Conservation (phyloP, 352 stramenopile species). For the Aphanomyces invadans region DNA sequence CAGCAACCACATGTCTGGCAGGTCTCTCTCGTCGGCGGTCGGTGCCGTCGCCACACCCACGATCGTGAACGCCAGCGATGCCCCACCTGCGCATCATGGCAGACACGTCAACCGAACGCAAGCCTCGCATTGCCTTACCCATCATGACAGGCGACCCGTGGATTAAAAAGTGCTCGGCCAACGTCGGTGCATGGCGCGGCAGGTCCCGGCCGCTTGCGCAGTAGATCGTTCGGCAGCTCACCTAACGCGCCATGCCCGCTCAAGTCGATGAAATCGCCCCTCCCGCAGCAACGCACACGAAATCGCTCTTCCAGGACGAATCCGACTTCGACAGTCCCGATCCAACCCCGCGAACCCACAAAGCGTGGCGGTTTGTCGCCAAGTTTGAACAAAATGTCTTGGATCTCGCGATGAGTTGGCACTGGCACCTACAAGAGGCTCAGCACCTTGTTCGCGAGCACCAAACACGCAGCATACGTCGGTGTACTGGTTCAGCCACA, state of each 20-base stretch:
- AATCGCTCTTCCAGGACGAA: constrained; percentile 74
- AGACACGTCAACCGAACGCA: background rate
- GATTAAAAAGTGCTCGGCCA: constrained; percentile 66
- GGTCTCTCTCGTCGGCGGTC: too few relatives aligned
- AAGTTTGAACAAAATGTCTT: constrained; percentile 65
- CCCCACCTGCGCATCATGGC: constrained; percentile 40
- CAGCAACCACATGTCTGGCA: constrained; percentile 68
- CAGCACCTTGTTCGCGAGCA: background rate
- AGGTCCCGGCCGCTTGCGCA: constrained; percentile 49
- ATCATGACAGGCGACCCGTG: constrained; percentile 85
- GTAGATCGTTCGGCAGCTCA: constrained; percentile 58
- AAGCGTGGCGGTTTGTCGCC: constrained; percentile 71
- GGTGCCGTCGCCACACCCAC: constrained; percentile 73
- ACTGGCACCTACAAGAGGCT: constrained; percentile 25
- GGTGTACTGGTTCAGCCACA: constrained; percentile 61
- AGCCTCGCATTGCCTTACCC: constrained; percentile 11
- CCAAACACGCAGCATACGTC: background rate
- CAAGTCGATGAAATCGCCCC: too few relatives aligned
- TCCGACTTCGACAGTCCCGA: constrained; percentile 76
- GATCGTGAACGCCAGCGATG: constrained; percentile 72
- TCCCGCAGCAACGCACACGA: too few relatives aligned
- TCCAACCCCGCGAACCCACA: constrained; percentile 66
- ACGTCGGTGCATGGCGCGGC: constrained; percentile 48
- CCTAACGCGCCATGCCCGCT: too few relatives aligned
- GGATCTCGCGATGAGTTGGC: constrained; percentile 63